phyloP scores from a whole-genome alignment of 2,329 filamentous ascomycete genomes.

The Ampelomyces quisqualis region DNA sequence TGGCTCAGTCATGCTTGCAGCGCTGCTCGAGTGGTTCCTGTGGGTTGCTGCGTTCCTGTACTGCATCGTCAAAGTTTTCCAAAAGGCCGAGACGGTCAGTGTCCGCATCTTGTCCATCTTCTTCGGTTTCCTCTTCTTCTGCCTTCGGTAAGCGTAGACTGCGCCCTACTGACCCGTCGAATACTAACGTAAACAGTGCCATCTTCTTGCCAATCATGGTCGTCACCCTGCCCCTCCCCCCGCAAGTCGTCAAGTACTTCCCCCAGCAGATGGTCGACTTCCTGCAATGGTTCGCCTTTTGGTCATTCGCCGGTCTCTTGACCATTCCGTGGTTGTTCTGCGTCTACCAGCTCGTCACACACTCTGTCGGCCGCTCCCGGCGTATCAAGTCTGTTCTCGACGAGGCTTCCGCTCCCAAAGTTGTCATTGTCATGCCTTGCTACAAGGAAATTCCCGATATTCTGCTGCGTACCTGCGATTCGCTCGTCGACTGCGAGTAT shows the following conservation, averaged over 20 bases:
- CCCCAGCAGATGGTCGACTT: conserved; percentile 66
- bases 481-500: conserved; percentile 91
- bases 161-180: too few species aligned
- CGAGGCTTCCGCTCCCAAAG: conserved; percentile 83
- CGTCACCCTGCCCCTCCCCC: conserved; percentile 82
- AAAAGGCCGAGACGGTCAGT: conserved; percentile 86
- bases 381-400: conserved; percentile 82
- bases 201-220: conserved; percentile 94
- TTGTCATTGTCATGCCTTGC: conserved; percentile 95
- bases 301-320: conserved; percentile 81
- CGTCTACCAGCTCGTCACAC: conserved; percentile 85
- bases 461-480: conserved; percentile 82
- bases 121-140: conserved; percentile 71
- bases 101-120: conserved; percentile 75
- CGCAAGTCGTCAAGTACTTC: conserved; percentile 69
- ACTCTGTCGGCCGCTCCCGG: conserved; percentile 78
- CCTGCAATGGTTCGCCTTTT: conserved; percentile 95
- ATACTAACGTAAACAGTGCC: conserved; percentile 54
- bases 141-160: conserved; percentile 62
- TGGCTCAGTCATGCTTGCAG: conserved; percentile 77
- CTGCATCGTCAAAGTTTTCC: conserved; percentile 82
- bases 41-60: conserved; percentile 95
- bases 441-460: conserved; percentile 89
- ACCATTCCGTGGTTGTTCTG: conserved; percentile 91
- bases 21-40: conserved; percentile 88